Percentiles rank a stretch among this genome's conserved stretches.
These are phyloP conservation scores for Golubevia pallescens DNA, from an alignment of 1,284 basidiomycete genomes.

Conservation along the genomic window DNA sequence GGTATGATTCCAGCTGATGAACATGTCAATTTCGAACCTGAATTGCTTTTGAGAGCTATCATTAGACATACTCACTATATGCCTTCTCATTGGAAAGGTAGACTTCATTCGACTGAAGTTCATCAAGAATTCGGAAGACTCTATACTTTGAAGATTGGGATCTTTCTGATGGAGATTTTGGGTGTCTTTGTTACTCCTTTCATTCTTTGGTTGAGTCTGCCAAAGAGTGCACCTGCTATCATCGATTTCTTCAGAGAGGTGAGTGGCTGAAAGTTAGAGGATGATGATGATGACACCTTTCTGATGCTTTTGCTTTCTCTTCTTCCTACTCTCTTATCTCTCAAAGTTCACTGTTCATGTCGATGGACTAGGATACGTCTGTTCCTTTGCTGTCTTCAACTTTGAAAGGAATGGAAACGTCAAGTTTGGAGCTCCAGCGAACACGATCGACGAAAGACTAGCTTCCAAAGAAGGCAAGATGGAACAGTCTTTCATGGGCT, in stretches of 20 bases:
- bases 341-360: conserved; percentile 88
- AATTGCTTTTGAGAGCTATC: conserved; percentile 86
- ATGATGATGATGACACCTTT: background rate
- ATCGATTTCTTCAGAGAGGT: conserved; percentile 54
- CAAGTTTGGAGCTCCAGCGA: conserved; percentile 80
- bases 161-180: conserved; percentile 84
- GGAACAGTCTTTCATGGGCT: conserved; percentile 96
- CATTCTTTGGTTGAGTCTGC: conserved; percentile 89
- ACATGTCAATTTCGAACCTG: conserved; percentile 87
- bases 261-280: conserved; percentile 1
- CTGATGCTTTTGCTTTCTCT: background rate
- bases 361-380: conserved; percentile 93
- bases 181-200: conserved; percentile 93
- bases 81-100: conserved; percentile 86
- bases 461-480: conserved; percentile 91
- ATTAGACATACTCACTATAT: conserved; percentile 94
- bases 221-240: conserved; percentile 75
- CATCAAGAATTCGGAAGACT: conserved; percentile 45
- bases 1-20: conserved; percentile 92
- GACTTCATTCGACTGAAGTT: conserved; percentile 74
- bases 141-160: conserved; percentile 64
- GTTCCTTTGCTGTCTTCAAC: conserved; percentile 97
- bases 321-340: background rate
- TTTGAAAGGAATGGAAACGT: conserved; percentile 88
- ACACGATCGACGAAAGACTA: conserved; percentile 74